These are phyloP conservation scores for Lasiosphaeriaceae sp. DNA, from an alignment of 495 filamentous ascomycete genomes.

Conservation along the genomic window DNA sequence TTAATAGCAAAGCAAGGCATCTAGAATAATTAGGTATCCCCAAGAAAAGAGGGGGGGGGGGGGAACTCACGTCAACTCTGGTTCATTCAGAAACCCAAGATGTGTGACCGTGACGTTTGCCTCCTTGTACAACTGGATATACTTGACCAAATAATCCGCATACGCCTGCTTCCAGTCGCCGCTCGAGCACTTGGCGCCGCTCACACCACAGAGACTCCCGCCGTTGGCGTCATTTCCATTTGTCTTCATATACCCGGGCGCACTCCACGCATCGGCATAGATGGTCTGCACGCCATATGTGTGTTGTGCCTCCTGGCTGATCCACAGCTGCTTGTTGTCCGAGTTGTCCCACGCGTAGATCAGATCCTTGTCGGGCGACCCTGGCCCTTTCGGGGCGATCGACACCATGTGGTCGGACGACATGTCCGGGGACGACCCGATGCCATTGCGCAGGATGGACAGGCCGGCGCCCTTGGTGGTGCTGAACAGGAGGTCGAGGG, in stretches of 20 bases:
- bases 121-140: slow-evolving; percentile 45
- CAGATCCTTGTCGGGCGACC: slow-evolving; percentile 26
- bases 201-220: slow-evolving; percentile 50
- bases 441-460: slow-evolving; percentile 53
- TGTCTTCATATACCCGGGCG: slow-evolving; percentile 57
- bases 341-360: slow-evolving; percentile 43
- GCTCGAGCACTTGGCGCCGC: slow-evolving; percentile 39
- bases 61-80: slow-evolving; percentile 28
- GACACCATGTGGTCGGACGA: slow-evolving; percentile 38
- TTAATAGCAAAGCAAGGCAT: too few relatives aligned
- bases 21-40: too few relatives aligned
- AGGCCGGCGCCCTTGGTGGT: slow-evolving; percentile 45
- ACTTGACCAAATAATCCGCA: slow-evolving; percentile 52
- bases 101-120: slow-evolving; percentile 46
- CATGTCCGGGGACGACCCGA: slow-evolving; percentile 43
- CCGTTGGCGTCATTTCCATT: slow-evolving; percentile 49
- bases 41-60: neutral
- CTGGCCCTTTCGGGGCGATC: slow-evolving; percentile 41
- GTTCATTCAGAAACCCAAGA: slow-evolving; percentile 53
- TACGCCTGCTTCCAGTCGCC: slow-evolving; percentile 56
- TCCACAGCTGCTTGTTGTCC: slow-evolving; percentile 48
- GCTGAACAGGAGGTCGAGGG: slow-evolving; percentile 47
- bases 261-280: slow-evolving; percentile 56
- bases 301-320: slow-evolving; percentile 41
- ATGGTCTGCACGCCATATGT: slow-evolving; percentile 45